Base-by-base conservation (phyloP, 257 asterid species). In the Solanum sparsipilum region DNA sequence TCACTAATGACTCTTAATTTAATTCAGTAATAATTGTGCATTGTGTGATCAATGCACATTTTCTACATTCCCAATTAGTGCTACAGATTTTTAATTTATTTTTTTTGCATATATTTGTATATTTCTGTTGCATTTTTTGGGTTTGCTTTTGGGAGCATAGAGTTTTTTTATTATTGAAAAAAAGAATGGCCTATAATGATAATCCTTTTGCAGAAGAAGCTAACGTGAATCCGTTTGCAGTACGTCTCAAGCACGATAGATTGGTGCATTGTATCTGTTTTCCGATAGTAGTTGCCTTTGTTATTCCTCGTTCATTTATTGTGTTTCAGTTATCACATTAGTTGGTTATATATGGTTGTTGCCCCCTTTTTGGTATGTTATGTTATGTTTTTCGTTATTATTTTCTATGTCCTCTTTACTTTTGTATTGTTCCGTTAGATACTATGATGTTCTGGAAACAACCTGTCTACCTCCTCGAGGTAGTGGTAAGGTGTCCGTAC, bases 161-260 rank as follows among this genome's bases (percentile, higher is more conserved):
- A 44, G 58, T n/a, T 27, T 79, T 79, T 79, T 23, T 1, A 44
- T 32, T 72, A 72, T 72, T 72, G 44, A 32, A 32, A 9, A 71
- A 68, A 70, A 71, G 34, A 32, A 72, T 96, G 99, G 96, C 98
- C 88, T 90, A 86, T 87, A 94, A 94, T 87, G 89, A 95, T 60
- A 95, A 96, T 89, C 98, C 98, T 56, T 96, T 96, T 87, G 96
- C 89, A 4, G 99, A 94, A 16, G 98, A 94, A 88, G 92, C 89
- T 13, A 96, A 95, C 86, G 94, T 91, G 36, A 96, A 96, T 48
- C 98, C 98, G 27, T 96, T 96, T 65, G 93, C 98, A 95, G 99
- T 96, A 88, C 25, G 67, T 58, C 25, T 58, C 25, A 20, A 58
- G 67, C 1, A 58, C 2, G 1, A 58, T 58, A 58, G 67, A 58